Conservation (phyloP, 805 yeast genomes). For the Zygoascus biomembranicola region DNA sequence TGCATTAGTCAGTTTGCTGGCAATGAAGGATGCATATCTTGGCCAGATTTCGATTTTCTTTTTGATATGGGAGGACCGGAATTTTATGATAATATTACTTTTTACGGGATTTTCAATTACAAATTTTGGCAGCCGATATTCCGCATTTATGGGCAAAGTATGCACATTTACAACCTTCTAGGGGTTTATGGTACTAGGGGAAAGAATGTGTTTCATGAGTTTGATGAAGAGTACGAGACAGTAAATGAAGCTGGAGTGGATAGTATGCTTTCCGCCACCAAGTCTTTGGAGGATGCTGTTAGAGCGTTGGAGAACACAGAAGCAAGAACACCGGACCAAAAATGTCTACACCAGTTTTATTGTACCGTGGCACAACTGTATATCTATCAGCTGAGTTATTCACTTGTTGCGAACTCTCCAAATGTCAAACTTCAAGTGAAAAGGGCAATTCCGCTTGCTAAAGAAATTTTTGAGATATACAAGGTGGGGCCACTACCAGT, state of each 20-base stretch:
- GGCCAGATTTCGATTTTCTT: neutral
- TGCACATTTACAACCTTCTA: neutral
- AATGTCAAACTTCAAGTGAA: neutral
- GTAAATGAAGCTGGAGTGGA: neutral
- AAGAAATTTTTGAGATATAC: neutral
- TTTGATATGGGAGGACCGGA: neutral
- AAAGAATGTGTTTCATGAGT: neutral
- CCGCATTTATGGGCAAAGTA: neutral
- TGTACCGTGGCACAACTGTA: neutral
- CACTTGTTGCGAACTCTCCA: neutral
- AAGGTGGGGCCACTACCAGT: neutral
- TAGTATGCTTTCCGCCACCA: neutral
- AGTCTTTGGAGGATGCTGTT: neutral
- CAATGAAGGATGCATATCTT: neutral
- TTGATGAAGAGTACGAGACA: neutral
- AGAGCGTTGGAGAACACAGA: neutral
- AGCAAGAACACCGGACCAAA: neutral
- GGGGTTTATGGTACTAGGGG: neutral
- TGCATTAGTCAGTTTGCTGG: neutral
- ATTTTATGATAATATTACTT: neutral
- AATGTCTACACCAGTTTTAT: neutral
- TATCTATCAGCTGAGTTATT: neutral
- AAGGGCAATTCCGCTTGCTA: neutral
- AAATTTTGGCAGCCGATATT: neutral
- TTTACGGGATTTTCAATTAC: neutral